Base-by-base conservation (phyloP, 1,284 basidiomycete species). In the Leccinum pachyderme region DNA sequence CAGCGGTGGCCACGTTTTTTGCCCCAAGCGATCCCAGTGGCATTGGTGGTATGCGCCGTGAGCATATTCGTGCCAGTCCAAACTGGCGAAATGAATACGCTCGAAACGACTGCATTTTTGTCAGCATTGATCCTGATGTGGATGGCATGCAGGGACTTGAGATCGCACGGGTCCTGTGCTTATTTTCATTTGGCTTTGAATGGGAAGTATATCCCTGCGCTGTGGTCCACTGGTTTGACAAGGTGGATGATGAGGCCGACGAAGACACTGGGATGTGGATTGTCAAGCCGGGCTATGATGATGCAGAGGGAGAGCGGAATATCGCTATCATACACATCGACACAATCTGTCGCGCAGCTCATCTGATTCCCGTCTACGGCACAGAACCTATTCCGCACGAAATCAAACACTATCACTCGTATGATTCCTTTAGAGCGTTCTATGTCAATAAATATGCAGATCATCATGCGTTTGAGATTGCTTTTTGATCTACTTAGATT, bases 11-110 rank as follows among this genome's bases (percentile, higher is more conserved):
- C 13, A 15, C 8, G 27, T 62, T 57, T 11, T 55, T 43, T 44
- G 52, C 51, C 2, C 54, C 48, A 0, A 62, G 55, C 7, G 41
- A 61, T 8, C 22, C 53, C 5, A 55, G 52, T 7, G 45, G 59
- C 1, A 52, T 52, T 7, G 13, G 37, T 5, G 54, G 52, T 9
- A 54, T 61, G 55, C 32, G 35, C n/a, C 12, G 7, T 1, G 44
- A 61, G 13, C 12, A 32, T n/a, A 47, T 47, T 2, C 22, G 22
- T 29, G 32, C 31, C n/a, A n/a, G n/a, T n/a, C n/a, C n/a, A n/a
- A n/a, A n/a, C n/a, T n/a, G n/a, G n/a, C n/a, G n/a, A n/a, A n/a
- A n/a, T n/a, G n/a, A n/a, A n/a, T n/a, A n/a, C n/a, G n/a, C n/a
- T n/a, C n/a, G n/a, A n/a, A n/a, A n/a, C n/a, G n/a, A n/a, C n/a